Conservation (phyloP, 345 rosid species). For the Linum usitatissimum region DNA sequence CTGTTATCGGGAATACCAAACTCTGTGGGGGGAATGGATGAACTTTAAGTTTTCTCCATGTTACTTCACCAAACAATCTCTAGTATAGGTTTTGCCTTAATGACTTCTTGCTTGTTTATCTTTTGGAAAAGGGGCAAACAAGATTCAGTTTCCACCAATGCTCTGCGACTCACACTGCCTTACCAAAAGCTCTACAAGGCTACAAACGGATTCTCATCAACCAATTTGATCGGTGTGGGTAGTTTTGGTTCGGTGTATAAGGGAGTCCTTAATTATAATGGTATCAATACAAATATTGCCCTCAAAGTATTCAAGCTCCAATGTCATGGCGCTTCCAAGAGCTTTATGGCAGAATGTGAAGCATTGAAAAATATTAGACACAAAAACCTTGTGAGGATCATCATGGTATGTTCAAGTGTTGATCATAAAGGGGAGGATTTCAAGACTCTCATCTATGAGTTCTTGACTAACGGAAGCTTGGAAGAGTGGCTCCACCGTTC, state of each 20-base stretch:
- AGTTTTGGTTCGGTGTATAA: constrained; percentile 18
- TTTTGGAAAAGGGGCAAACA: constrained; percentile 7
- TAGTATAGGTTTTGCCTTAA: not conserved
- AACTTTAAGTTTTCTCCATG: constrained; percentile 9
- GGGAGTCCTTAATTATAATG: constrained; percentile 1
- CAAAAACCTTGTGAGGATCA: constrained; percentile 11
- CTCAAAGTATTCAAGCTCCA: constrained; percentile 13
- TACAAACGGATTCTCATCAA: constrained; percentile 7
- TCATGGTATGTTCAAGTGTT: constrained; percentile 7
- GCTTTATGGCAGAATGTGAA: constrained; percentile 14
- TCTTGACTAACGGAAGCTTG: constrained; percentile 9
- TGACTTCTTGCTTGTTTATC: not conserved
- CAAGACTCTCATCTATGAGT: constrained; percentile 10
- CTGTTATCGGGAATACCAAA: not conserved
- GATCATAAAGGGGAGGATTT: constrained; percentile 17
- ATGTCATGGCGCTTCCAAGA: constrained; percentile 15
- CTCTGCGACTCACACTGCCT: not conserved
- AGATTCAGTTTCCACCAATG: not conserved
- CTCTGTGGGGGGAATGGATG: not conserved
- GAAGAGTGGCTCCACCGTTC: constrained; percentile 7
- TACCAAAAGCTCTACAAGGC: constrained; percentile 6
- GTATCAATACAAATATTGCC: not conserved
- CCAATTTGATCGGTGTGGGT: constrained; percentile 10
- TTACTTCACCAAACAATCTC: not conserved
- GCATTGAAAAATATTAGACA: constrained; percentile 12